phyloP scores from a whole-genome alignment of 1,284 basidiomycete species.

The Ceratobasidium theobromae region DNA sequence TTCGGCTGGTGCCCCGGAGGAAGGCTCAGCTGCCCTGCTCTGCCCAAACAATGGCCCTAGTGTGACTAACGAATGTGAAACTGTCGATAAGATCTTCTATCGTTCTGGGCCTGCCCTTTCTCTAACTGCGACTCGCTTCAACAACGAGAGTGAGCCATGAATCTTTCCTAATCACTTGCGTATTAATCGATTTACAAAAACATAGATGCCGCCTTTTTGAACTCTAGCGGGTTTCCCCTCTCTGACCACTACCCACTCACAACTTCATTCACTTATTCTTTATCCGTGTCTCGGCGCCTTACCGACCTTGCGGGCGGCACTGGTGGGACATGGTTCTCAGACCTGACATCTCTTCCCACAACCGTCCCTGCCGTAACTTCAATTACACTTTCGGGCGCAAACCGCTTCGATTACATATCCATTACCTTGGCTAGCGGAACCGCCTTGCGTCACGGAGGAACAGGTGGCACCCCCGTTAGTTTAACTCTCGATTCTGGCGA shows the following conservation, averaged over 20 bases:
- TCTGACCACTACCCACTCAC: conserved; percentile 47
- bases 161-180: background rate
- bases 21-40: conserved; percentile 40
- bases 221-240: conserved; percentile 41
- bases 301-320: conserved; percentile 45
- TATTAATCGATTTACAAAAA: background rate
- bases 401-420: conserved; percentile 41
- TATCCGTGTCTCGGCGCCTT: conserved; percentile 42
- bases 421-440: conserved; percentile 41
- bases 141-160: conserved; percentile 41
- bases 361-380: conserved; percentile 37
- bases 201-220: conserved; percentile 40
- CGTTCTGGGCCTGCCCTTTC: conserved; percentile 40
- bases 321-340: conserved; percentile 44
- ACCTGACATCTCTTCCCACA: conserved; percentile 35
- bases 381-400: conserved; percentile 43
- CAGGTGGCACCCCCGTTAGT: conserved; percentile 43
- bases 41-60: conserved; percentile 43
- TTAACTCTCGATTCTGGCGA: conserved; percentile 42
- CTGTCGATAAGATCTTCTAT: conserved; percentile 47
- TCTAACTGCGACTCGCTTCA: conserved; percentile 41
- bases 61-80: conserved; percentile 45
- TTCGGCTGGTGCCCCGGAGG: conserved; percentile 38
- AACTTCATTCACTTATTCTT: conserved; percentile 42
- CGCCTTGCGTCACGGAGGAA: conserved; percentile 43